Base-by-base conservation (phyloP, 2,329 filamentous ascomycete genomes). In the Trichoderma endophyticum region DNA sequence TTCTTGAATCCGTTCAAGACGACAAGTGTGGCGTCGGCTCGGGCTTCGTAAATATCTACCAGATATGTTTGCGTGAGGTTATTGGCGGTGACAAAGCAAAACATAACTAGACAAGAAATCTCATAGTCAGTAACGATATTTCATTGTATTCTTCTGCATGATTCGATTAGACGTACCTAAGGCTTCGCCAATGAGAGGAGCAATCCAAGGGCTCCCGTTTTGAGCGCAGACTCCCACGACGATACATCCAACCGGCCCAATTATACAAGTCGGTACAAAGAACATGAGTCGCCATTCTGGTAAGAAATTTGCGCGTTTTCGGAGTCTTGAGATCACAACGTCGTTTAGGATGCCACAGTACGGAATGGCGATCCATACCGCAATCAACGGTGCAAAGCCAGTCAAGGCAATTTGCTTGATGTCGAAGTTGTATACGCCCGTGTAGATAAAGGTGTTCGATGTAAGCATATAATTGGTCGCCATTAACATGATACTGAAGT, bases 1-100 rank as follows among this genome's bases (percentile, higher is more conserved):
- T 66, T 66, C 63, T 66, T 66, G 63, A 66, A 66, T n/a, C 63
- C 63, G 15, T 66, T 66, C 63, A 66, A 30, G 12, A 66, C 63
- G n/a, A 66, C 63, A 6, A 66, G 63, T 24, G 63, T 66, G 3
- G 63, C 63, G 21, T 66, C 63, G 24, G 63, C 63, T 56, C 63
- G 63, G 5, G 63, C 63, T 26, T 66, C 63, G 48, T 66, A 66
- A 26, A 66, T 56, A 66, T 66, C 63, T 18, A 66, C 63, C 26
- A 66, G 18, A 4, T 66, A 66, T 26, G 63, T 66, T 30, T 66
- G 63, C 11, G 63, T 66, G 12, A 66, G 63, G 6, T 66, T 66
- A 34, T 66, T 66, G 12, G 63, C 48, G 9, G 63, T 66, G 28
- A 66, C 63, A 18, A 66, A 66, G 6, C 43, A 32, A 15, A 66